Conservation (phyloP, 805 yeast genomes). For the Ogataea philodendri region DNA sequence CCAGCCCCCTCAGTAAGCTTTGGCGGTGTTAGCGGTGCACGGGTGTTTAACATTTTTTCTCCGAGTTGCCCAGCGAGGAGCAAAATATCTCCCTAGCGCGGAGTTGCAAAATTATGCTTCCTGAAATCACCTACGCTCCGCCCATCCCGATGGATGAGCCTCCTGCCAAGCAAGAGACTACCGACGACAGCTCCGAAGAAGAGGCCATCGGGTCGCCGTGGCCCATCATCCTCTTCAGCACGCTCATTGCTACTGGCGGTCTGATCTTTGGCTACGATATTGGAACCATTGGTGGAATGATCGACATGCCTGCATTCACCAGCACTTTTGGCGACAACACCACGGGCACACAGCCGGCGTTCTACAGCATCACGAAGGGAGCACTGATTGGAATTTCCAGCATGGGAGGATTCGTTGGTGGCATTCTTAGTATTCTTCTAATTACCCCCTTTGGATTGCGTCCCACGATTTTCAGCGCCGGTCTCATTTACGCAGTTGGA, state of each 20-base stretch:
- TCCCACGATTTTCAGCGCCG: slow-evolving; percentile 23
- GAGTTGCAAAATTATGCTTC: slow-evolving; percentile 1
- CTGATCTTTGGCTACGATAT: slow-evolving; percentile 38
- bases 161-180: slow-evolving; percentile 1
- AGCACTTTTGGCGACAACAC: slow-evolving; percentile 26
- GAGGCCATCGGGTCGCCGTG: slow-evolving; percentile 21
- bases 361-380: slow-evolving; percentile 31
- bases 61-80: slow-evolving; percentile 7
- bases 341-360: slow-evolving; percentile 3
- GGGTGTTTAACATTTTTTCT: slow-evolving; percentile 1
- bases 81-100: slow-evolving; percentile 5
- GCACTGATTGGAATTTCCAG: slow-evolving; percentile 31
- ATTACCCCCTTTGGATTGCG: slow-evolving; percentile 30
- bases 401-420: slow-evolving; percentile 35
- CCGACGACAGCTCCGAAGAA: not conserved
- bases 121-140: slow-evolving; percentile 3
- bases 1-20: slow-evolving; percentile 8
- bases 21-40: slow-evolving; percentile 6
- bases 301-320: slow-evolving; percentile 31
- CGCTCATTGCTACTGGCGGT: slow-evolving; percentile 33
- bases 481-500: slow-evolving; percentile 24
- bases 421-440: slow-evolving; percentile 26
- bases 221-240: slow-evolving; percentile 26
- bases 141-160: slow-evolving; percentile 3
- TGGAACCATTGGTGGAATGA: slow-evolving; percentile 36